Conservation (phyloP, 2,329 filamentous ascomycete species). For the Exophiala sp. region DNA sequence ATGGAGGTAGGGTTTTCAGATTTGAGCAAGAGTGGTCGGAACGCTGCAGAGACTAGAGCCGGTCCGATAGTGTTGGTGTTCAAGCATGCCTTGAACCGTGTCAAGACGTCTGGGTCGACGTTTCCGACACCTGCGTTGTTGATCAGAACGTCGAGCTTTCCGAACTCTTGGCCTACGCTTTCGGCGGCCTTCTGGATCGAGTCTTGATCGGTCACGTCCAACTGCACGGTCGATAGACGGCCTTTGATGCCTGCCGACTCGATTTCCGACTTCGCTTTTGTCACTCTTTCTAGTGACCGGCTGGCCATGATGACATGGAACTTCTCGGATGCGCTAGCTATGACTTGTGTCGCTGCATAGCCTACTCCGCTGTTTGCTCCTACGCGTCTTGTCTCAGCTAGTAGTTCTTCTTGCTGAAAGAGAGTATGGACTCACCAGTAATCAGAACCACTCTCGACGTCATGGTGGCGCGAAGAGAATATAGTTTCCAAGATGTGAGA, state of each 20-base stretch:
- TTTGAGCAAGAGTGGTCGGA: slow-evolving; percentile 34
- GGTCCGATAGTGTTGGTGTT: slow-evolving; percentile 38
- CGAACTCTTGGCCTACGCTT: slow-evolving; percentile 51
- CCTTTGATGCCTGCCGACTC: neutral
- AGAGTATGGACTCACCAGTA: no score
- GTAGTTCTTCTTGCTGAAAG: no score
- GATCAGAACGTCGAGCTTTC: slow-evolving; percentile 29
- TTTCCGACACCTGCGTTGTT: slow-evolving; percentile 26
- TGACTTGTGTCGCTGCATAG: slow-evolving; percentile 21
- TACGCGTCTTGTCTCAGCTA: neutral
- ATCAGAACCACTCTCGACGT: no score
- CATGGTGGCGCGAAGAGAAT: no score
- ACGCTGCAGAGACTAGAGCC: slow-evolving; percentile 31
- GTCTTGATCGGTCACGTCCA: slow-evolving; percentile 48
- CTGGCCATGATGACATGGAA: slow-evolving; percentile 28
- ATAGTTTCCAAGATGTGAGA: no score
- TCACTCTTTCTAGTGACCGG: slow-evolving; percentile 22
- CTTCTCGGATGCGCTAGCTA: slow-evolving; percentile 14
- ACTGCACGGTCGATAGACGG: slow-evolving; percentile 27
- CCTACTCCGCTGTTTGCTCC: slow-evolving; percentile 30
- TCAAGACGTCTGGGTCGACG: neutral
- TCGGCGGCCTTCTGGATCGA: slow-evolving; percentile 51
- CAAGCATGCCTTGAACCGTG: slow-evolving; percentile 23
- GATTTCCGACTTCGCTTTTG: slow-evolving; percentile 29
- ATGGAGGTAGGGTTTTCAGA: slow-evolving; percentile 32